phyloP scores from a whole-genome alignment of 2,329 filamentous ascomycete species.

The Gaeumannomyces sp. region DNA sequence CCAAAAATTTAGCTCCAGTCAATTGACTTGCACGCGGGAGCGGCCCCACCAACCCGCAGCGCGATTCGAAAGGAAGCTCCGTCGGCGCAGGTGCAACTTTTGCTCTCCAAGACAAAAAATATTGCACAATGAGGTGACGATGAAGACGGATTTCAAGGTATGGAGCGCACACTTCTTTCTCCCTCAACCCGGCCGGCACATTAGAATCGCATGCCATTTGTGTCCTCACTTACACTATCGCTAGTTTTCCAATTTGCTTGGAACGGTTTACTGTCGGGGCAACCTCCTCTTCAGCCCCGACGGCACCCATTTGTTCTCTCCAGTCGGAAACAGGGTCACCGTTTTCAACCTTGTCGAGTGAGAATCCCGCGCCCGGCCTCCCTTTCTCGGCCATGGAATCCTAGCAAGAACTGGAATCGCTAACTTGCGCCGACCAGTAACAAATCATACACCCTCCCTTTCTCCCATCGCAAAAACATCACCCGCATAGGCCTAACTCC shows the following conservation, averaged over 20 bases:
- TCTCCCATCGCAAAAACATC: conserved; percentile 93
- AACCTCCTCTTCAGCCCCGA: conserved; percentile 96
- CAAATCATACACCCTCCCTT: conserved; percentile 80
- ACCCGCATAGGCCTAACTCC: conserved; percentile 81
- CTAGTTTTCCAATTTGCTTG: conserved; percentile 95
- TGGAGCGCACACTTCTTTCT: conserved; percentile 14
- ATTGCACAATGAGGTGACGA: conserved; percentile 41
- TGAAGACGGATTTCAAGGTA: conserved; percentile 99
- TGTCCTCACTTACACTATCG: neutral
- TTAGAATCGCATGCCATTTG: no score
- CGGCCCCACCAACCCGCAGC: conserved; percentile 7
- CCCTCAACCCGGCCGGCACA: neutral
- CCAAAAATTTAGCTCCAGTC: conserved; percentile 2
- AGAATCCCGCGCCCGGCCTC: conserved; percentile 20
- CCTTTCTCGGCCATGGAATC: neutral
- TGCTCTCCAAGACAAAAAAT: neutral
- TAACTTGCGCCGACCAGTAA: conserved; percentile 48
- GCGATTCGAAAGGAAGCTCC: conserved; percentile 28
- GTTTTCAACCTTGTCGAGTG: conserved; percentile 97
- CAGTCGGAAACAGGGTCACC: conserved; percentile 91
- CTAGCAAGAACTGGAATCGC: conserved; percentile 17
- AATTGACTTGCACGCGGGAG: conserved; percentile 1
- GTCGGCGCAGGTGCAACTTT: neutral
- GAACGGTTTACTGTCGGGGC: conserved; percentile 96
- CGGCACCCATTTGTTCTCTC: conserved; percentile 91